Base-by-base conservation (phyloP, 1,284 basidiomycete species). In the Ustilago lituana region DNA sequence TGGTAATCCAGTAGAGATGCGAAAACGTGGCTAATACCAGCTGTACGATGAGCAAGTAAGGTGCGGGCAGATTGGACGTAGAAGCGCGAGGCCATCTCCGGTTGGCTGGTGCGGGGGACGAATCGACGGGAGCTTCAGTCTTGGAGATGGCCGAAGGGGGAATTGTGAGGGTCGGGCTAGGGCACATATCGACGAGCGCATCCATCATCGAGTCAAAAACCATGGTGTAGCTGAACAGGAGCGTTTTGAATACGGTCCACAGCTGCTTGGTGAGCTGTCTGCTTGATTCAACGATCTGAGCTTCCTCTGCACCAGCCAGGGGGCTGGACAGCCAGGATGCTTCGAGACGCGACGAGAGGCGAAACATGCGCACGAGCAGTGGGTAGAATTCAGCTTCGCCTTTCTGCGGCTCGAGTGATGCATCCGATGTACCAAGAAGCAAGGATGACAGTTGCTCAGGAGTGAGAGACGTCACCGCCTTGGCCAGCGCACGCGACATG, bases 181-280 rank as follows among this genome's bases (percentile, higher is more conserved):
- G 79, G 20, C 76, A 78, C 71, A 73, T 70, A 24, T 79, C 77
- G n/a, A 80, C 74, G 3, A 81, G 35, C 3, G 68, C 66, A 19
- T 78, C 71, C 24, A 78, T 62, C 46, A 80, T 74, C 24, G 78
- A 69, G 41, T 81, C 79, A 14, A 79, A 75, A n/a, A 75, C 57
- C 76, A 79, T 75, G 9, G 79, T 79, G 46, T 66, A 73, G 36
- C 73, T 69, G 65, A 81, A 81, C 3, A 81, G 60, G 1, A 74
- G 40, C 10, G 76, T 73, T 54, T 81, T 81, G 67, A 79, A 76
- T 2, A 66, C 48, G 4, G 65, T 68, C 79, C 79, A 81, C 2
- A 80, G 49, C 33, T 70, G 51, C 29, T 58, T 68, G 14, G 74
- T 72, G 40, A 62, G 47, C 29, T 48, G 35, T 17, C 45, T 27